A percentile compares a stretch with the other conserved stretches of the same genome.
phyloP scores from a whole-genome alignment of 2,329 filamentous ascomycete species.

The Arthrobotrys entomopaga region DNA sequence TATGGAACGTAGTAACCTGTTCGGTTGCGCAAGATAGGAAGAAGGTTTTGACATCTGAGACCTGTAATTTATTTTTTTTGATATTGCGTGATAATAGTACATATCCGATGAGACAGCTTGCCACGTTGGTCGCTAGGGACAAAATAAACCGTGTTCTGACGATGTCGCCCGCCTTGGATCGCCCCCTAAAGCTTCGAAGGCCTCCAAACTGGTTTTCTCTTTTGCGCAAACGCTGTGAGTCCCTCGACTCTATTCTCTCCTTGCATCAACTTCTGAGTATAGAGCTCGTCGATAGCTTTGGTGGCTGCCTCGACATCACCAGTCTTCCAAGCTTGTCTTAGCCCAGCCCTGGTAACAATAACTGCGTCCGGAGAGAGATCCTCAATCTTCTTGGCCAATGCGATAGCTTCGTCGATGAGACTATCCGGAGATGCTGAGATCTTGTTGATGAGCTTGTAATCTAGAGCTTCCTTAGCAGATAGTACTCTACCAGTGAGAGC shows the following conservation, averaged over 20 bases:
- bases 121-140: not conserved
- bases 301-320: slow-evolving; percentile 73
- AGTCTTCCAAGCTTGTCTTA: slow-evolving; percentile 78
- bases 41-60: no score
- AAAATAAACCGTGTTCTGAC: no score
- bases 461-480: slow-evolving; percentile 69
- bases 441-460: slow-evolving; percentile 77
- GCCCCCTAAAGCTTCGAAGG: slow-evolving; percentile 69
- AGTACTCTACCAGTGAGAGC: slow-evolving; percentile 73
- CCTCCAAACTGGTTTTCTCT: slow-evolving; percentile 74
- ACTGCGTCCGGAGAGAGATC: slow-evolving; percentile 78
- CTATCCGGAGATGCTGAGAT: slow-evolving; percentile 66
- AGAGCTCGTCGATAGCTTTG: slow-evolving; percentile 68
- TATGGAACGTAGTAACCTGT: no score
- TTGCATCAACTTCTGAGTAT: slow-evolving; percentile 70
- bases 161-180: no score
- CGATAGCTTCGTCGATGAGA: slow-evolving; percentile 70
- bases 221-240: slow-evolving; percentile 79
- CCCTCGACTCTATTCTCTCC: slow-evolving; percentile 81
- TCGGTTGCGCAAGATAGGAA: no score
- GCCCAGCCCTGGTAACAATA: slow-evolving; percentile 76
- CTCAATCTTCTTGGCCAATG: slow-evolving; percentile 71
- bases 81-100: no score
- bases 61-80: no score
- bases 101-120: no score